These are phyloP conservation scores for Pseudogymnoascus destructans DNA, from an alignment of 2,329 filamentous ascomycete genomes.

Conservation along the genomic window DNA sequence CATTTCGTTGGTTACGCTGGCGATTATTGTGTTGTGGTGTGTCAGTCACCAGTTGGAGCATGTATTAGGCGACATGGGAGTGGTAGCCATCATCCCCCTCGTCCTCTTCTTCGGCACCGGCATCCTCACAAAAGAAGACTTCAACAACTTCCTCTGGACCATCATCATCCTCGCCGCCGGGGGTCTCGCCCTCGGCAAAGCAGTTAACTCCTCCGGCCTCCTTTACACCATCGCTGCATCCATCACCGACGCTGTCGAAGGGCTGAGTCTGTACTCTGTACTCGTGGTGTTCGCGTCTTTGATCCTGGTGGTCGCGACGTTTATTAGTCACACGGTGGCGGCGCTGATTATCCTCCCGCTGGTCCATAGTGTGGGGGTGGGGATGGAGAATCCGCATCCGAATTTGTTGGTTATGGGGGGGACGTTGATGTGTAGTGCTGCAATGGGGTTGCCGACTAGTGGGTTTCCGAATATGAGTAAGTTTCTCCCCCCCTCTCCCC, in stretches of 20 bases:
- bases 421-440: slow-evolving; percentile 93
- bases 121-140: slow-evolving; percentile 95
- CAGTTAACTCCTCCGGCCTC: slow-evolving; percentile 84
- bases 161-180: slow-evolving; percentile 97
- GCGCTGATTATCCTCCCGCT: slow-evolving; percentile 89
- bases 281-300: slow-evolving; percentile 72
- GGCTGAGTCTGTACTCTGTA: slow-evolving; percentile 73
- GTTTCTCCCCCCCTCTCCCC: slow-evolving; percentile 25
- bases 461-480: slow-evolving; percentile 99
- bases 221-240: slow-evolving; percentile 71
- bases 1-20: slow-evolving; percentile 68
- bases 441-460: slow-evolving; percentile 89
- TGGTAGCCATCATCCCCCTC: slow-evolving; percentile 91
- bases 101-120: slow-evolving; percentile 94
- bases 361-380: slow-evolving; percentile 70
- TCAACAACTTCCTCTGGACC: slow-evolving; percentile 99
- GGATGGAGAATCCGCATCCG: slow-evolving; percentile 81
- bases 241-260: slow-evolving; percentile 63
- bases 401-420: slow-evolving; percentile 92
- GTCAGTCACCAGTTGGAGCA: slow-evolving; percentile 76
- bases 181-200: slow-evolving; percentile 81
- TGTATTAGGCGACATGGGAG: slow-evolving; percentile 94
- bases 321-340: slow-evolving; percentile 95
- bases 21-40: slow-evolving; percentile 87
- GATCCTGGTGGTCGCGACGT: slow-evolving; percentile 87